phyloP scores from a whole-genome alignment of 2,329 filamentous ascomycete species.

The Rhinocladiella similis region DNA sequence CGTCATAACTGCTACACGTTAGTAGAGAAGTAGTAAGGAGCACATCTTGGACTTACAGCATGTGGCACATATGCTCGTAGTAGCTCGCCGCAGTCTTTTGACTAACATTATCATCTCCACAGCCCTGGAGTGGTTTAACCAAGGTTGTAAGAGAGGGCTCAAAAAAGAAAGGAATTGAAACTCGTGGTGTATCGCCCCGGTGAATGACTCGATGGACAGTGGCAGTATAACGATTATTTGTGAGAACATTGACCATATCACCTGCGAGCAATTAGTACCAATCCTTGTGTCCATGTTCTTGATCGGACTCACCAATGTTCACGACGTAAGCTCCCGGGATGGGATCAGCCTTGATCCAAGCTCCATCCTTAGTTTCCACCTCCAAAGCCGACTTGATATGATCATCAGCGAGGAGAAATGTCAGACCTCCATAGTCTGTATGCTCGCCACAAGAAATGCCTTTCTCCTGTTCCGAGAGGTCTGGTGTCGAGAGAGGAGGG shows the following conservation, averaged over 20 bases:
- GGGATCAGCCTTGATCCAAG: constrained; percentile 46
- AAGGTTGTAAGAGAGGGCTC: constrained; percentile 3
- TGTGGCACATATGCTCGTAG: constrained; percentile 14
- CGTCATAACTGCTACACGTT: constrained; percentile 5
- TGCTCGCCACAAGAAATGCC: constrained; percentile 37
- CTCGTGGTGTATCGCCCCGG: neutral
- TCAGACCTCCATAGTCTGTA: constrained; percentile 52
- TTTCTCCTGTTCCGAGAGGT: constrained; percentile 7
- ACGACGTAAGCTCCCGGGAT: constrained; percentile 45
- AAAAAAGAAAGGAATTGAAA: constrained; percentile 14
- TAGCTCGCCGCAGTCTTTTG: neutral
- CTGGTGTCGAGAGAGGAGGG: constrained; percentile 4
- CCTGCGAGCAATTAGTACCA: neutral
- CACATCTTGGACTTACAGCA: constrained; percentile 4
- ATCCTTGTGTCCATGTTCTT: neutral
- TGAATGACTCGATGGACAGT: constrained; percentile 13
- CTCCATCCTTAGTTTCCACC: constrained; percentile 44
- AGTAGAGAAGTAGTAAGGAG: neutral
- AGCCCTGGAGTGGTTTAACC: constrained; percentile 5
- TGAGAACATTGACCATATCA: constrained; percentile 9
- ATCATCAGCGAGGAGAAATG: constrained; percentile 44
- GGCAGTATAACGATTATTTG: constrained; percentile 9
- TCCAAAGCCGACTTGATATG: constrained; percentile 46
- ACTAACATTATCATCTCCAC: neutral
- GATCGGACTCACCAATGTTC: constrained; percentile 45